Conservation (phyloP, 345 rosid species). For the Eucalyptus urophylla region DNA sequence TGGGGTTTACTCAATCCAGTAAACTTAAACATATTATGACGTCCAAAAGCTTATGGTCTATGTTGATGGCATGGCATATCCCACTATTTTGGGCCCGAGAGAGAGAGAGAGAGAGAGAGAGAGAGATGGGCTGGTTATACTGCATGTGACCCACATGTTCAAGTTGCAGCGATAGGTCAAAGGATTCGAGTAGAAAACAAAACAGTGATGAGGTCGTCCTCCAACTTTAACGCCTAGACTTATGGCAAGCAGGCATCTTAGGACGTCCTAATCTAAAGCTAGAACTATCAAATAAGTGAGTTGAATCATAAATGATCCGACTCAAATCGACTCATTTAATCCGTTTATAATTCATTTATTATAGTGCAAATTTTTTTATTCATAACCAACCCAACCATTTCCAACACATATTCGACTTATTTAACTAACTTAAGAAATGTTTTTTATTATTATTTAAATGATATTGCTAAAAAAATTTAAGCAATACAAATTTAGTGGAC, state of each 20-base stretch:
- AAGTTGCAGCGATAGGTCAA: not conserved
- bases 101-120: too few relatives aligned
- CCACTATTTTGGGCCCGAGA: not conserved
- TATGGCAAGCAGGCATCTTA: not conserved
- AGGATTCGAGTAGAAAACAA: not conserved
- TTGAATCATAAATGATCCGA: accelerated
- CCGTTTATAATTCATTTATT: too few relatives aligned
- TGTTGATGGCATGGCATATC: not conserved
- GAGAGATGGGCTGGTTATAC: not conserved
- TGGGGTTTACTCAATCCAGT: not conserved
- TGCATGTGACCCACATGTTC: not conserved
- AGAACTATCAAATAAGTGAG: too few relatives aligned
- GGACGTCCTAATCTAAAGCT: not conserved
- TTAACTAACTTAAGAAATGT: too few relatives aligned
- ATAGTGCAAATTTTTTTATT: accelerated
- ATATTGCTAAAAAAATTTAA: too few relatives aligned
- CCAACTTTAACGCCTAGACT: not conserved
- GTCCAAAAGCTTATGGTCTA: not conserved
- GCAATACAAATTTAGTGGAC: too few relatives aligned
- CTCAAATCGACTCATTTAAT: too few relatives aligned
- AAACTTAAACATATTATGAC: not conserved
- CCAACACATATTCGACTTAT: too few relatives aligned
- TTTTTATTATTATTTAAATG: too few relatives aligned
- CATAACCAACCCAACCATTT: accelerated
- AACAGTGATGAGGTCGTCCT: not conserved